Percentiles rank a stretch among this genome's conserved stretches.
Conservation (phyloP, 768 basidiomycete species). For the Neoboletus subvelutipes region DNA sequence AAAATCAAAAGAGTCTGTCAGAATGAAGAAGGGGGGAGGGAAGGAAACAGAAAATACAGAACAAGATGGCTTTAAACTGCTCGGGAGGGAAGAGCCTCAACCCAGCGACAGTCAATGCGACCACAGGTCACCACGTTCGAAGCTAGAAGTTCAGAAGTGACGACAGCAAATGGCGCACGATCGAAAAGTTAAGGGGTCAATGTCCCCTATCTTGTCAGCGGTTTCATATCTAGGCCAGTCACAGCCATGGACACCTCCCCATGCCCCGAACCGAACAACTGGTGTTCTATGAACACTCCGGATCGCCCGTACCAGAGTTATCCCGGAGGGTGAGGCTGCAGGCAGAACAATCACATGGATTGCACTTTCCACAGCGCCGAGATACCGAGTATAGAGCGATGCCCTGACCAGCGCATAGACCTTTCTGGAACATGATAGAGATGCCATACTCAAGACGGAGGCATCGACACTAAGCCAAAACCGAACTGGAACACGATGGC, state of each 20-base stretch:
- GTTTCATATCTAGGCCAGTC: background rate
- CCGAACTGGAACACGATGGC: background rate
- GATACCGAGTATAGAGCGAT: background rate
- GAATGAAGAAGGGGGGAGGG: background rate
- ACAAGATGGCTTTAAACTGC: background rate
- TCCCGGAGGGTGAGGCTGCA: background rate
- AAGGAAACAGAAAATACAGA: background rate
- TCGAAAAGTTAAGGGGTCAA: background rate
- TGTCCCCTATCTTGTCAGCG: background rate
- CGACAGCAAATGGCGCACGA: background rate
- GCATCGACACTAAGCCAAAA: background rate
- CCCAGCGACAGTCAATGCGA: background rate
- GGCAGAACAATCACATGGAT: slow-evolving; percentile 5
- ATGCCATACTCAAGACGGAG: background rate
- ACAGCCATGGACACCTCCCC: background rate
- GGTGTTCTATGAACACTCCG: background rate
- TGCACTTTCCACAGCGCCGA: background rate
- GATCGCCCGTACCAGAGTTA: background rate
- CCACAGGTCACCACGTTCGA: slow-evolving; percentile 1
- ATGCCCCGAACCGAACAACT: background rate
- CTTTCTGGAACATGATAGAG: background rate
- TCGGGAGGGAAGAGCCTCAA: background rate
- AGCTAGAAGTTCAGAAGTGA: slow-evolving; percentile 12
- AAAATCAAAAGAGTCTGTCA: background rate
- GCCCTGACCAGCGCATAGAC: background rate